phyloP scores from a whole-genome alignment of 495 filamentous ascomycete genomes.

The Hypoxylon lienhwacheense region DNA sequence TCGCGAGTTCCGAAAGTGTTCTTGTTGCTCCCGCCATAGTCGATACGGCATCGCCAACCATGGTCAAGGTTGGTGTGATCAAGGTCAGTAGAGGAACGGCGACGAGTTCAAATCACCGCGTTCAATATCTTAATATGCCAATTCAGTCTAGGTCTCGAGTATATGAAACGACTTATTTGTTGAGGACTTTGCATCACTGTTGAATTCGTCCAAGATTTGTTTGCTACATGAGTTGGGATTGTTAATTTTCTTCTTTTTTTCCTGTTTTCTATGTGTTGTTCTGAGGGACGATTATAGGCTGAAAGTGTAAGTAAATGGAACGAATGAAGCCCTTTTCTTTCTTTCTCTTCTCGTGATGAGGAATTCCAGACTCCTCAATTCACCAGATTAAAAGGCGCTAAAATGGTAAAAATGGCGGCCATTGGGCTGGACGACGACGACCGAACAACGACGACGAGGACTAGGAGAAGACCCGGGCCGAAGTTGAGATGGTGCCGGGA shows the following conservation, averaged over 20 bases:
- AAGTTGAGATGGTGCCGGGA: conserved; percentile 23
- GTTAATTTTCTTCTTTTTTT: conserved; percentile 2
- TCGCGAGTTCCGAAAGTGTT: conserved; percentile 53
- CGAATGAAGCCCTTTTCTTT: conserved; percentile 17
- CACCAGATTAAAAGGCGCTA: conserved; percentile 37
- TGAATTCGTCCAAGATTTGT: not conserved
- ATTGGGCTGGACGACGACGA: conserved; percentile 32
- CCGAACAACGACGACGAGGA: conserved; percentile 18
- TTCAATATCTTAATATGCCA: conserved; percentile 13
- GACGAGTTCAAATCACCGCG: conserved; percentile 13
- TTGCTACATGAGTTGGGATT: conserved; percentile 20
- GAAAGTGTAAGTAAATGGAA: conserved; percentile 19
- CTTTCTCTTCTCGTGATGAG: conserved; percentile 33
- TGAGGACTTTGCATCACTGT: conserved; percentile 1
- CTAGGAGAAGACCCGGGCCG: conserved; percentile 20
- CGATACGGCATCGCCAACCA: conserved; percentile 14
- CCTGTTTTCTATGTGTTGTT: conserved; percentile 5
- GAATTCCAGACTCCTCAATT: conserved; percentile 52
- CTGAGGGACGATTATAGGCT: conserved; percentile 3
- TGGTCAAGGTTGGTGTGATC: conserved; percentile 7
- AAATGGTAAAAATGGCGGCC: conserved; percentile 34
- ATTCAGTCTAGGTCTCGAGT: not conserved
- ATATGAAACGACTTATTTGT: conserved; percentile 3
- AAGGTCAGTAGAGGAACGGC: not conserved
- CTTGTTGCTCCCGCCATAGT: conserved; percentile 34